Evolutionary conservation across 441 rosid species (phyloP), one percentile per base, ranked within the genome.

Genomic region (Iberis amara): DNA sequence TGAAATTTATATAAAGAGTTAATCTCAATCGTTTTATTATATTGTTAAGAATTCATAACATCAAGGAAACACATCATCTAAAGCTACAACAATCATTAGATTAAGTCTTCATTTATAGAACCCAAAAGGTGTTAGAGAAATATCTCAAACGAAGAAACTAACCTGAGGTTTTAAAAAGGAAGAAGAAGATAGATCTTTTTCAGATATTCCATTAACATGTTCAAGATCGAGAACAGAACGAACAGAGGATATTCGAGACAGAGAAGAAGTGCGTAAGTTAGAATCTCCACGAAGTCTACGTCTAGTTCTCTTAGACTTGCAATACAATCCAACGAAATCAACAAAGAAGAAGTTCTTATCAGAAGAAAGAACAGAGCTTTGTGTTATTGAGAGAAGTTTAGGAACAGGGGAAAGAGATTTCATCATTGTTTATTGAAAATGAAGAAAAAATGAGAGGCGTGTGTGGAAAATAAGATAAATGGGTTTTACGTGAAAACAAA

Each of bases 281-380:
- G 56, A 61, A 23, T 76, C 70, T 28, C 75, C 66, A 3, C 82
- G 80, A 41, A 77, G 65, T 62, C 85, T 68, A 57, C 91, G 78
- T 55, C 87, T 62, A 5, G 68, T 40, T 11, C 69, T 59, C 58
- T 73, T 84, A 15, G 95, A 78, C 66, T 83, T 58, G 26, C 81
- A 74, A 43, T 64, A 70, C 2, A 82, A 65, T 1, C 96, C 94
- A 15, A 77, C 76, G 66, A 92, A 92, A 69, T 91, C 98, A 27
- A 76, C 83, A 70, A 70, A 68, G 46, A 83, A 71, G 54, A 69
- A 64, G 28, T 64, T 59, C 41, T 43, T 73, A 39, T 64, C 60
- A 5, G 77, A 68, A 18, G 73, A 55, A 40, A 73, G 76, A 30
- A 70, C 68, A 13, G 85, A 75, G 64, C 73, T 66, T n/a, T 79